Evolutionary conservation across 805 yeast genomes (phyloP), one percentile per base, ranked within the genome.

Genomic region (Yamadazyma kitorensis): DNA sequence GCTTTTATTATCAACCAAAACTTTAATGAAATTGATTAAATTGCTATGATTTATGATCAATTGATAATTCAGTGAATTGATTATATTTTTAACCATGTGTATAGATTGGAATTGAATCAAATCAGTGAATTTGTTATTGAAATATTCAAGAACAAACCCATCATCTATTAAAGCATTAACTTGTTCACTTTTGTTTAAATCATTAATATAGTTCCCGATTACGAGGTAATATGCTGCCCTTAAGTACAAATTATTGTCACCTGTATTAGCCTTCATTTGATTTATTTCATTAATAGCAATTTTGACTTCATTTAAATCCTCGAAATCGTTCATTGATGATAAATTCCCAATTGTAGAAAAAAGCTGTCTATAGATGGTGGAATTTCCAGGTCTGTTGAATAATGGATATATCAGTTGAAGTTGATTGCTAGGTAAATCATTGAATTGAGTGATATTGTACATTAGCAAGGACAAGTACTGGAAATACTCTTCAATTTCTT

Each of bases 71-170:
- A 31, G 39, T 10, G 19, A 16, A 19, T 41, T 47, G 39, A 64
- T 31, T 17, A 57, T 27, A 39, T 65, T 61, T 29, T 49, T 59
- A 31, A 65, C 43, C 37, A 61, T 38, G 41, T 67, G 72, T 28
- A 58, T 44, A 5, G 59, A 49, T 43, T 67, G 72, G 36, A 48
- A 50, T 34, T 62, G 70, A 5, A 66, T 51, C 5, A 65, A 51
- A 36, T 67, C 72, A 17, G 45, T 47, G 36, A 58, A 50, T 2
- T 34, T 33, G 17, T 40, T 43, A 14, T 35, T 27, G 34, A 51
- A 59, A 29, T 44, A 61, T 4, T 29, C 26, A n/a, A 25, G 13
- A 13, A 58, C 40, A 16, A 62, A 54, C 3, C 13, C 14, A 6
- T 35, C 19, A 6, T 24, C 17, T 8, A 48, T 27, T 13, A 31